Percentiles rank a stretch among this genome's conserved stretches.
These are phyloP conservation scores for Lasiodiplodia citricola DNA, from an alignment of 2,329 filamentous ascomycete genomes.

Conservation along the genomic window DNA sequence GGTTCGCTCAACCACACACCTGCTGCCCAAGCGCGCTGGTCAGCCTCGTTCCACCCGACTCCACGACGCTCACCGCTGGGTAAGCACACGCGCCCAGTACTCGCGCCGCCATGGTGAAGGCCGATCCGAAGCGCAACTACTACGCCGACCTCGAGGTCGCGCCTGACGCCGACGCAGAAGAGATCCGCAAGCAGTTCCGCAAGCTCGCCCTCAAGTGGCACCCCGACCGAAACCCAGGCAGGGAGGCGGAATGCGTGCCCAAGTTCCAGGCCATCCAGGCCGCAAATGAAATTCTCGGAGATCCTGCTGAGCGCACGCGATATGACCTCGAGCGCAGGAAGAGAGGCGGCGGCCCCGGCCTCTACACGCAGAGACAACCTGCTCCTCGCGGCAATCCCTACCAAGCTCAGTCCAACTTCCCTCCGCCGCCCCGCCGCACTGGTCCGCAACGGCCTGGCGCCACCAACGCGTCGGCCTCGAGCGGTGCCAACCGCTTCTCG, in stretches of 20 bases:
- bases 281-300: slow-evolving; percentile 77
- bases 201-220: slow-evolving; percentile 87
- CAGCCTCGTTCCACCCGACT: slow-evolving; percentile 16
- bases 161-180: slow-evolving; percentile 69
- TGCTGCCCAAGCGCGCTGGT: slow-evolving; percentile 22
- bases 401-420: slow-evolving; percentile 40
- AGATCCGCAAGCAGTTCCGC: slow-evolving; percentile 85
- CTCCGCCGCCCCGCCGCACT: slow-evolving; percentile 51
- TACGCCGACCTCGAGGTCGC: slow-evolving; percentile 82
- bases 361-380: slow-evolving; percentile 17
- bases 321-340: slow-evolving; percentile 68
- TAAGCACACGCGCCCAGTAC: not conserved
- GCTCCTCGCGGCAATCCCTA: slow-evolving; percentile 27
- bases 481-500: slow-evolving; percentile 52
- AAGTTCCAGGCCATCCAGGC: slow-evolving; percentile 88
- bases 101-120: slow-evolving; percentile 66
- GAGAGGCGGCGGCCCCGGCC: slow-evolving; percentile 29
- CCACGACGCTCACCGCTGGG: slow-evolving; percentile 11
- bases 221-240: slow-evolving; percentile 85
- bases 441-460: slow-evolving; percentile 39
- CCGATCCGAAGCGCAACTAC: slow-evolving; percentile 74
- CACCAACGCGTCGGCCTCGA: slow-evolving; percentile 34
- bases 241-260: slow-evolving; percentile 76
- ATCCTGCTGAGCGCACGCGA: slow-evolving; percentile 62
- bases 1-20: slow-evolving; percentile 1